Conservation (phyloP, 257 asterid species). For the Solanum paucissectum region DNA sequence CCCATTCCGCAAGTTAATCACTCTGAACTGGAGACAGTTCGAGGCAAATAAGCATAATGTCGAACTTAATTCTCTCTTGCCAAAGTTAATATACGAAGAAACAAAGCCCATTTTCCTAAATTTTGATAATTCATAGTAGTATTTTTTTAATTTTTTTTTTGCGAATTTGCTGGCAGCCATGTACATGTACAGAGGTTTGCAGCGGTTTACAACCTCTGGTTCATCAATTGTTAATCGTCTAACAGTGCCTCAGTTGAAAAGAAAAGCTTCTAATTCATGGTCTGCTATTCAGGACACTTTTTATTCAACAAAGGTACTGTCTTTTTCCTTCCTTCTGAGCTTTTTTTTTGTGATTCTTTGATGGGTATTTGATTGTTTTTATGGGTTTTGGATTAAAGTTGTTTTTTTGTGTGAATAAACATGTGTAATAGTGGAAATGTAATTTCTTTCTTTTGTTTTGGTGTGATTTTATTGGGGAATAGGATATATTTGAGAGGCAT, state of each 20-base stretch:
- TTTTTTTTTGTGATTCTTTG: not conserved
- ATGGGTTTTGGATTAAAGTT: not conserved
- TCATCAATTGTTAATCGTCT: conserved; percentile 24
- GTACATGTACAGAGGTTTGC: conserved; percentile 29
- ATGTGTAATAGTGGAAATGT: not conserved
- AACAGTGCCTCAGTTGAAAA: conserved; percentile 29
- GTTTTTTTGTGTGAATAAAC: not conserved
- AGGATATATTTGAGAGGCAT: conserved; percentile 89
- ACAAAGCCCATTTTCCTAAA: not conserved
- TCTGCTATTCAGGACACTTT: conserved; percentile 63
- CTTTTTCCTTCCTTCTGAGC: not conserved
- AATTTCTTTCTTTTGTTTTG: not conserved
- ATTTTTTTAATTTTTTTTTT: not conserved
- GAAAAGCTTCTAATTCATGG: conserved; percentile 46
- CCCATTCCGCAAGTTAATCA: not conserved
- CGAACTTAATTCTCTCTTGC: not conserved
- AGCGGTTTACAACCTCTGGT: conserved; percentile 52
- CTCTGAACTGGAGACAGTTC: not conserved
- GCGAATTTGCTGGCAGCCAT: not conserved
- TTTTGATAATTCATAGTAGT: not conserved
- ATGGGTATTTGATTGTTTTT: not conserved
- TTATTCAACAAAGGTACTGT: conserved; percentile 47
- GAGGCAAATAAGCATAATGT: not conserved
- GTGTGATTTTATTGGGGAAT: conserved; percentile 6
- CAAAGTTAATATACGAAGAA: not conserved